Conservation (phyloP, 2,329 filamentous ascomycete species). For the Fusarium circinatum region DNA sequence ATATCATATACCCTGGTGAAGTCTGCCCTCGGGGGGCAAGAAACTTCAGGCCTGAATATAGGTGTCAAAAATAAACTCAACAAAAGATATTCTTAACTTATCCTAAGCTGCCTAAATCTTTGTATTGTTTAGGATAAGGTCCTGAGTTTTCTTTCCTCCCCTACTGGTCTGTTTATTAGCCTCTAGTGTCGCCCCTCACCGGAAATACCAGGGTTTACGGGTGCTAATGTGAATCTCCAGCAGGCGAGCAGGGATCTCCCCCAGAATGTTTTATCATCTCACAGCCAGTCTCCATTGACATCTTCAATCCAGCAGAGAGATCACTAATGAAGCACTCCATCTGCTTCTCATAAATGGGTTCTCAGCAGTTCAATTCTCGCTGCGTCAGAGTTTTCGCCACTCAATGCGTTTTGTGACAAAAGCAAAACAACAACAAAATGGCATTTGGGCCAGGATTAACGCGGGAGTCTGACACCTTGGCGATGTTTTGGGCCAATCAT, state of each 20-base stretch:
- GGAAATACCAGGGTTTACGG: background rate
- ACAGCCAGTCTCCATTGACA: background rate
- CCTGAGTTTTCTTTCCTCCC: too few species aligned
- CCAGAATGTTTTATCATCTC: slow-evolving; percentile 4
- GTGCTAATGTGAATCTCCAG: background rate
- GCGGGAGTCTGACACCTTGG: slow-evolving; percentile 24
- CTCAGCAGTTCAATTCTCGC: background rate
- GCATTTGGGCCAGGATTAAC: background rate
- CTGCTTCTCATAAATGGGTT: background rate
- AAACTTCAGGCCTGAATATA: too few species aligned
- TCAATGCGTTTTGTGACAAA: background rate
- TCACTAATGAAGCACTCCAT: background rate
- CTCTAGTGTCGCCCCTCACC: background rate
- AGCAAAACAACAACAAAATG: background rate
- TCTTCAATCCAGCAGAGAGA: background rate
- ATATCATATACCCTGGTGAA: background rate
- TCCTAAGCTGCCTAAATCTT: too few species aligned
- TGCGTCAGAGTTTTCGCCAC: background rate
- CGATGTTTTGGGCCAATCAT: slow-evolving; percentile 21
- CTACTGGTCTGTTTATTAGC: background rate
- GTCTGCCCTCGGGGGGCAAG: background rate
- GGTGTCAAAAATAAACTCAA: too few species aligned
- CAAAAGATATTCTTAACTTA: too few species aligned
- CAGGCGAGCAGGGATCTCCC: slow-evolving; percentile 3
- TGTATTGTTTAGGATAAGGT: too few species aligned